phyloP scores from a whole-genome alignment of 2,329 filamentous ascomycete genomes.

The Alternaria sp. region DNA sequence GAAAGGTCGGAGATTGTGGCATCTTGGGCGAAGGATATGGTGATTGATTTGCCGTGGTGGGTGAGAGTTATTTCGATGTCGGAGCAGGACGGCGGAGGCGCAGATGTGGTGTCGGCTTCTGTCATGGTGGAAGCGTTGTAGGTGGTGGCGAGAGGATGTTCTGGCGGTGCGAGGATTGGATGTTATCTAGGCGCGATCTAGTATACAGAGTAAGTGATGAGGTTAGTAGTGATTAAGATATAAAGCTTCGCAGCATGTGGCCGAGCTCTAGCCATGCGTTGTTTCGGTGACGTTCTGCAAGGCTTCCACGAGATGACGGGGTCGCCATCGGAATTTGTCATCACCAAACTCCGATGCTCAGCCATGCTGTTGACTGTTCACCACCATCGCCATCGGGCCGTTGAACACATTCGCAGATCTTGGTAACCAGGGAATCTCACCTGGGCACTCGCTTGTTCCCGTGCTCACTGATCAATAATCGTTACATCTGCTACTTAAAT shows the following conservation, averaged over 20 bases:
- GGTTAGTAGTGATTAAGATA: slow-evolving; percentile 41
- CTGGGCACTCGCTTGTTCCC: not conserved
- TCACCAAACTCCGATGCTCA: slow-evolving; percentile 17
- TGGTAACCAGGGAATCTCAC: not conserved
- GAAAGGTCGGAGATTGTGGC: slow-evolving; percentile 67
- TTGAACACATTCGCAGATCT: not conserved
- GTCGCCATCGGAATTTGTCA: slow-evolving; percentile 46
- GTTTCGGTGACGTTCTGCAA: slow-evolving; percentile 44
- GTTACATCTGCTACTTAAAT: not conserved
- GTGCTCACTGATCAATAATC: not conserved
- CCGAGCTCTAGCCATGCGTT: slow-evolving; percentile 24
- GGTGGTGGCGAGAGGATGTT: not conserved
- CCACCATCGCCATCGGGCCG: not conserved
- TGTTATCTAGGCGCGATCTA: not conserved
- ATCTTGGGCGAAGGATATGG: slow-evolving; percentile 55
- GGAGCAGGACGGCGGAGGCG: slow-evolving; percentile 16
- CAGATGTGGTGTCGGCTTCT: slow-evolving; percentile 11
- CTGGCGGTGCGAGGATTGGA: not conserved
- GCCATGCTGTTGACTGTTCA: not conserved
- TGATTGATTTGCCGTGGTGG: slow-evolving; percentile 61
- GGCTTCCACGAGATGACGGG: slow-evolving; percentile 38
- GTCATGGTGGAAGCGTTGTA: slow-evolving; percentile 16
- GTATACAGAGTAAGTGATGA: slow-evolving; percentile 21
- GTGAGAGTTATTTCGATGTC: slow-evolving; percentile 56
- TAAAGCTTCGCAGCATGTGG: slow-evolving; percentile 28